Percentiles rank a stretch among this genome's conserved stretches.
phyloP scores from a whole-genome alignment of 768 basidiomycete species.

The Russula sp. region DNA sequence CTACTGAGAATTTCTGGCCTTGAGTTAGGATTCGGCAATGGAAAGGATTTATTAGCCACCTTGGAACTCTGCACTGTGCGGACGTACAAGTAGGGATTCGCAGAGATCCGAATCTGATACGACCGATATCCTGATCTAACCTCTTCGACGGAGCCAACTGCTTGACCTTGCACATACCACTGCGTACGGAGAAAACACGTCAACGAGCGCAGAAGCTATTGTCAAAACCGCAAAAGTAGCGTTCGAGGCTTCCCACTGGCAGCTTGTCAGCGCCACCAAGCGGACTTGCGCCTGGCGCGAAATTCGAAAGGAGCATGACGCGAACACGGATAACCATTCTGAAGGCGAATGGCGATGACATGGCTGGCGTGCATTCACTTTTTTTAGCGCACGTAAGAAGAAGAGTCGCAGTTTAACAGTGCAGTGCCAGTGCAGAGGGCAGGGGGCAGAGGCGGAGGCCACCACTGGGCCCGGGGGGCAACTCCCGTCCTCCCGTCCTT shows the following conservation, averaged over 20 bases:
- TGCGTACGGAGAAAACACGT: background rate
- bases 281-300: slow-evolving; percentile 65
- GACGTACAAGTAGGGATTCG: background rate
- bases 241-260: slow-evolving; percentile 75
- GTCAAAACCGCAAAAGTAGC: slow-evolving; percentile 76
- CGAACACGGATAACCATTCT: slow-evolving; percentile 62
- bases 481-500: slow-evolving; percentile 65
- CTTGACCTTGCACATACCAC: background rate
- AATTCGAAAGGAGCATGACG: slow-evolving; percentile 61
- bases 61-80: too few species aligned
- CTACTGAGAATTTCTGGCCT: too few species aligned
- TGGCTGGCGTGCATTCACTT: too few species aligned
- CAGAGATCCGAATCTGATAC: background rate
- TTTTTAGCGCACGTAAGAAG: too few species aligned
- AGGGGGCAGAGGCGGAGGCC: slow-evolving; percentile 55
- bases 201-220: slow-evolving; percentile 44
- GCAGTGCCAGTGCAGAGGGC: slow-evolving; percentile 62
- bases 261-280: slow-evolving; percentile 57
- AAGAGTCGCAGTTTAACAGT: slow-evolving; percentile 26
- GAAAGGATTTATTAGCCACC: too few species aligned
- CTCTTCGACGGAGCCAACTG: background rate
- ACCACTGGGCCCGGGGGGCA: slow-evolving; percentile 45
- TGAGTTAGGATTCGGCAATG: too few species aligned
- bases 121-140: slow-evolving; percentile 2
- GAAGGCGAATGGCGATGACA: slow-evolving; percentile 68